A percentile compares a stretch with the other conserved stretches of the same genome.
phyloP scores from a whole-genome alignment of 2,329 filamentous ascomycete genomes.

The Paraconiothyrium brasiliense region DNA sequence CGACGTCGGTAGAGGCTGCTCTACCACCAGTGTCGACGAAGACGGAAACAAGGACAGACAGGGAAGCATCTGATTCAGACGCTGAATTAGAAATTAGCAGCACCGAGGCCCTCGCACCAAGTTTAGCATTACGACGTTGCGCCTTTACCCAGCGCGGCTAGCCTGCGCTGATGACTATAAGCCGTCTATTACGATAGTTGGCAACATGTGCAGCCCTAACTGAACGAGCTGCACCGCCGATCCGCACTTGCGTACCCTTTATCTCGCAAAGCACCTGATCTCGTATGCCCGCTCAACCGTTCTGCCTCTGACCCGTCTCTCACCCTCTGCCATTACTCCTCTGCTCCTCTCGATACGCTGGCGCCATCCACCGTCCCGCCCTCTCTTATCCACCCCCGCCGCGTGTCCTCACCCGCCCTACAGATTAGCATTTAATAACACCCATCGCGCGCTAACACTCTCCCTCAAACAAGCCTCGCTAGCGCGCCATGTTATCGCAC shows the following conservation, averaged over 20 bases:
- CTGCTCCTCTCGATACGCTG: not conserved
- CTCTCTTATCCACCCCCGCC: too few species aligned
- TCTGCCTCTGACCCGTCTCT: not conserved
- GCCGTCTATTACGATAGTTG: constrained; percentile 36
- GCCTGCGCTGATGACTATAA: constrained; percentile 35
- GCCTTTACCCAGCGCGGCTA: constrained; percentile 32
- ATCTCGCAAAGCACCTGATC: constrained; percentile 22
- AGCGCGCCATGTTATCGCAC: constrained; percentile 20
- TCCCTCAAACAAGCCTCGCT: constrained; percentile 13
- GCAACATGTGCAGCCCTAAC: constrained; percentile 29
- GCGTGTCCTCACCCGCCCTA: not conserved
- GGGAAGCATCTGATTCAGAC: constrained; percentile 20
- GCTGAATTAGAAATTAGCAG: constrained; percentile 40
- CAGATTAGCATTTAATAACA: constrained; percentile 24
- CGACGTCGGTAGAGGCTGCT: too few species aligned
- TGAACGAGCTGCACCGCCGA: constrained; percentile 6
- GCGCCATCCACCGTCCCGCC: not conserved
- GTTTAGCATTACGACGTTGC: constrained; percentile 30
- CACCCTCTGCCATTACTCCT: too few species aligned
- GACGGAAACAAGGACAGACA: not conserved
- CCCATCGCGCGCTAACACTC: constrained; percentile 8
- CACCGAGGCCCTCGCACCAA: constrained; percentile 31
- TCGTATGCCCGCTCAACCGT: constrained; percentile 16
- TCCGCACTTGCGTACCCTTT: constrained; percentile 3
- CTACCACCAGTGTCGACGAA: not conserved